Base-by-base conservation (phyloP, 1,284 basidiomycete genomes). In the Cryptococcus sp. region DNA sequence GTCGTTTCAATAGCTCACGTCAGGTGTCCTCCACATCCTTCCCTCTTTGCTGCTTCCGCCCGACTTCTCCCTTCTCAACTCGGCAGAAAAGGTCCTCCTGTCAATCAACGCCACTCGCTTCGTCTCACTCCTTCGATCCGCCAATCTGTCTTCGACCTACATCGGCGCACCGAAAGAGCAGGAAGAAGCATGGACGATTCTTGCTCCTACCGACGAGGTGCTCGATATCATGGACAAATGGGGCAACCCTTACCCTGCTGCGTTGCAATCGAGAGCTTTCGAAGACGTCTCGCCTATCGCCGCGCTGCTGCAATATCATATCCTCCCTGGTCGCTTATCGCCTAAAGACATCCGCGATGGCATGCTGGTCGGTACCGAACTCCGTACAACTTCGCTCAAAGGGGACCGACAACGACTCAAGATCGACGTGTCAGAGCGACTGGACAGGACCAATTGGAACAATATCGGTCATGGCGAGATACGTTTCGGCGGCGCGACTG, bases 161-260 rank as follows among this genome's bases (percentile, higher is more conserved):
- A 81, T 97, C 62, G 89, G 94, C 56, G 63, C 68, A 28, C 53
- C 59, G 2, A 71, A 75, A 12, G 78, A 85, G 22, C 66, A 78
- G 4, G 35, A 53, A 40, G 44, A 50, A 37, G 82, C 58, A 16
- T 79, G 85, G 70, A 92, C 90, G 0, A 86, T 93, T 47, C 81
- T 98, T 31, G 94, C 92, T 0, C 91, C 91, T 0, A 79, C 80
- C 34, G 90, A 97, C 70, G 89, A 95, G 50, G 87, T 92, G 4
- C 73, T 97, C 22, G 72, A 72, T 23, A 58, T 56, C 26, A 52
- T 62, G 48, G 66, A 66, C 23, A 53, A 56, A 33, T 62, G 63
- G 60, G 11, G 14, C 14, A n/a, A n/a, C 7, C 7, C 34, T 36
- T 18, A 36, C 34, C 14, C 6, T 6, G 16, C 9, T 16, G 18